Evolutionary conservation across 768 basidiomycete species (phyloP).

Genomic region (Tylopilus sp.): DNA sequence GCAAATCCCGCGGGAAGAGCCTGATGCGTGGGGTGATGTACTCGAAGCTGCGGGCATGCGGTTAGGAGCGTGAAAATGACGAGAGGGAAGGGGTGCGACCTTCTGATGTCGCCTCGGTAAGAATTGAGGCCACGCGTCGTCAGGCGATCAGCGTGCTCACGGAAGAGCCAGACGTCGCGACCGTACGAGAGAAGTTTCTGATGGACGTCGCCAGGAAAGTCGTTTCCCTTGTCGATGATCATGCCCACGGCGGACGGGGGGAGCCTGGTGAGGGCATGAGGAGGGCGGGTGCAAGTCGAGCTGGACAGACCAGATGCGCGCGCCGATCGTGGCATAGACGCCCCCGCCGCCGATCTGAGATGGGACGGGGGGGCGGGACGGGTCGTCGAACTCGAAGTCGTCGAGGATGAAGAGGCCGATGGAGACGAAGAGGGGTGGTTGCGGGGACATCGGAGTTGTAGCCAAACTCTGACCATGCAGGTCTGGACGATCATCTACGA

Average conservation of each 20-base stretch:
- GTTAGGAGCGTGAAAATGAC: slow-evolving; percentile 6
- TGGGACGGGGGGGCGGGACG: slow-evolving; percentile 15
- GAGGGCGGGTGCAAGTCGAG: background rate
- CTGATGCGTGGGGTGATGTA: slow-evolving; percentile 73
- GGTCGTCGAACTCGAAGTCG: slow-evolving; percentile 49
- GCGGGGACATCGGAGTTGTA: slow-evolving; percentile 22
- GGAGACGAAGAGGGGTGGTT: slow-evolving; percentile 48
- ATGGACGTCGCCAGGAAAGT: slow-evolving; percentile 65
- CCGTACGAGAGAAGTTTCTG: slow-evolving; percentile 60
- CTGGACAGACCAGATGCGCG: slow-evolving; percentile 65
- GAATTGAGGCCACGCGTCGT: slow-evolving; percentile 75
- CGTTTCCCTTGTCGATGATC: slow-evolving; percentile 78
- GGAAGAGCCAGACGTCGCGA: slow-evolving; percentile 71
- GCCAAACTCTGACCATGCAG: slow-evolving; percentile 34
- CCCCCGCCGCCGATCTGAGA: slow-evolving; percentile 85
- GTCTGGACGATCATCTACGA: slow-evolving; percentile 42
- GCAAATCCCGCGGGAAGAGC: slow-evolving; percentile 68
- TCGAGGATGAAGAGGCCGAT: slow-evolving; percentile 93
- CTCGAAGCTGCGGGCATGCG: slow-evolving; percentile 53
- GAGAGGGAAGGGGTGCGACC: slow-evolving; percentile 38
- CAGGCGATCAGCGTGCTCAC: slow-evolving; percentile 48
- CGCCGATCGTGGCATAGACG: slow-evolving; percentile 75
- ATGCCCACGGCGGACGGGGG: slow-evolving; percentile 64
- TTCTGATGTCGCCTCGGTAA: slow-evolving; percentile 70
- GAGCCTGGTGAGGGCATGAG: slow-evolving; percentile 46